Percentiles rank a stretch among this genome's conserved stretches.
phyloP scores from a whole-genome alignment of 2,329 filamentous ascomycete genomes.

The Sporothrix luriei region DNA sequence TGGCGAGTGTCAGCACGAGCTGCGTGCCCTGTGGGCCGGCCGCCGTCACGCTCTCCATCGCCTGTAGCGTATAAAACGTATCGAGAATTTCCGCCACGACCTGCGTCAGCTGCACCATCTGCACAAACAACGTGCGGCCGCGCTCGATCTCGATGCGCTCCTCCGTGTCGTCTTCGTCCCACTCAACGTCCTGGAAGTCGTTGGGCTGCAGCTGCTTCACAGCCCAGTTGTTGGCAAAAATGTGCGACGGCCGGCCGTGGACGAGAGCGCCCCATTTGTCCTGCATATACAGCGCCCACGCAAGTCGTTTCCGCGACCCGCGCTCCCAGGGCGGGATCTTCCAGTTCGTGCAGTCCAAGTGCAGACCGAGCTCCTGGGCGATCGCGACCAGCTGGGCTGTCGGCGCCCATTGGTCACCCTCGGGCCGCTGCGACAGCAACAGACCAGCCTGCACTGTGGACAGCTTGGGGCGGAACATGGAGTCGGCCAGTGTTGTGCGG shows the following conservation, averaged over 20 bases:
- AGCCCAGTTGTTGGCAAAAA: conserved; percentile 71
- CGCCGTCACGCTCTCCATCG: conserved; percentile 68
- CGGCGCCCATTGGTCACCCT: conserved; percentile 52
- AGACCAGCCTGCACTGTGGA: conserved; percentile 59
- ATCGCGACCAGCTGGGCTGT: conserved; percentile 59
- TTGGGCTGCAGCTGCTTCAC: conserved; percentile 65
- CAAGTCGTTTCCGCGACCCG: conserved; percentile 61
- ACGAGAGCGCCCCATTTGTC: conserved; percentile 80
- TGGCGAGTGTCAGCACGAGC: conserved; percentile 72
- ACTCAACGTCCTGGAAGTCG: conserved; percentile 74
- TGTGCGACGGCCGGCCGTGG: conserved; percentile 81
- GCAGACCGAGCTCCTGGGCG: conserved; percentile 60
- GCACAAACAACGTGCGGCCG: conserved; percentile 70
- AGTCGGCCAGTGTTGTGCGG: conserved; percentile 50
- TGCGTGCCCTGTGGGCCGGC: conserved; percentile 71
- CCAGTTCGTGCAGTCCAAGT: conserved; percentile 65
- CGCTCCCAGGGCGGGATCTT: conserved; percentile 65
- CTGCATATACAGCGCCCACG: conserved; percentile 67
- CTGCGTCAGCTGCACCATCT: conserved; percentile 74
- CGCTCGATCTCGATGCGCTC: conserved; percentile 67
- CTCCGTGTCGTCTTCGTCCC: conserved; percentile 62
- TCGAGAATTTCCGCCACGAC: conserved; percentile 80
- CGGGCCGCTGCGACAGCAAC: conserved; percentile 54
- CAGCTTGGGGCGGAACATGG: conserved; percentile 56
- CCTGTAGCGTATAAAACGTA: conserved; percentile 77